These are phyloP conservation scores for Pelargonium cotyledonis DNA, from an alignment of 441 rosid species.

Conservation along the genomic window DNA sequence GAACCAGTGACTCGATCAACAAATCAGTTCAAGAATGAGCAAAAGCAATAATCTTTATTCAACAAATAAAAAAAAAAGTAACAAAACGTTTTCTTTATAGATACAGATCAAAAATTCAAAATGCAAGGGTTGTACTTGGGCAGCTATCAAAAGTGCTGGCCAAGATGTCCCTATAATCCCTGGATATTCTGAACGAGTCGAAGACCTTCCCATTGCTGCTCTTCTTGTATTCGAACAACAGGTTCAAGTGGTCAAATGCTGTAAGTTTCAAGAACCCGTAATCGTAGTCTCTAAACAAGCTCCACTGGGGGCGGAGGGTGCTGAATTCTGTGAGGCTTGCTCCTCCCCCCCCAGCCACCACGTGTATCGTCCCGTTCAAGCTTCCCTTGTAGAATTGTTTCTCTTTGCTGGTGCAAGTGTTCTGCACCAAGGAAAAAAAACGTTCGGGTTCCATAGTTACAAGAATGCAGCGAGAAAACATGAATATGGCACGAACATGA, in stretches of 20 bases:
- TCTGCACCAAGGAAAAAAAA: constrained; percentile 28
- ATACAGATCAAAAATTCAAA: neutral
- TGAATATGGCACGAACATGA: too few relatives aligned
- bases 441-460: too few relatives aligned
- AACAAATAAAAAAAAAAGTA: neutral
- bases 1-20: too few relatives aligned
- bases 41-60: constrained; percentile 1
- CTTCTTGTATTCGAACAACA: constrained; percentile 82
- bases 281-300: constrained; percentile 61
- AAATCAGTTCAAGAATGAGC: neutral
- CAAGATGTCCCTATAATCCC: constrained; percentile 76
- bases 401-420: constrained; percentile 51
- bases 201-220: constrained; percentile 62
- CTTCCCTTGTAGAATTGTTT: constrained; percentile 51
- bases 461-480: too few relatives aligned
- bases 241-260: constrained; percentile 60
- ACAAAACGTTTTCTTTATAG: neutral
- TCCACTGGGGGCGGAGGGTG: constrained; percentile 47
- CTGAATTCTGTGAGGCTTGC: constrained; percentile 55
- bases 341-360: constrained; percentile 85
- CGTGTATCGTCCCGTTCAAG: constrained; percentile 71
- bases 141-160: constrained; percentile 74
- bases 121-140: constrained; percentile 5
- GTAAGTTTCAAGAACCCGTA: constrained; percentile 76
- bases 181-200: constrained; percentile 71